These are phyloP conservation scores for Penicillium sp. DNA, from an alignment of 2,329 filamentous ascomycete species.

Conservation along the genomic window DNA sequence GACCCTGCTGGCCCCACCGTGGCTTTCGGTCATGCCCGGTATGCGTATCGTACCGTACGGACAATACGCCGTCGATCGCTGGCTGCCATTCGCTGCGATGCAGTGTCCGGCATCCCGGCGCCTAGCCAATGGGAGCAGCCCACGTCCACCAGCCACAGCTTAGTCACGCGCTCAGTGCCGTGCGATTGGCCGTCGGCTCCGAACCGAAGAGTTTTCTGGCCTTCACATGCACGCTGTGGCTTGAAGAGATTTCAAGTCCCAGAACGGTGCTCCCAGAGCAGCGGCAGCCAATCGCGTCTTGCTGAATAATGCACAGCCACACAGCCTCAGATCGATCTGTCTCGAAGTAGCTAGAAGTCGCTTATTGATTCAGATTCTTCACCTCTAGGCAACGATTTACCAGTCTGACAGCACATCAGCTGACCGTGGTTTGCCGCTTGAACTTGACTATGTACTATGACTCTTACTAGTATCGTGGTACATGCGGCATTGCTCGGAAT, in stretches of 20 bases:
- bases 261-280: neutral
- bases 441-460: too few relatives aligned
- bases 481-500: neutral
- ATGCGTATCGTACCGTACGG: neutral
- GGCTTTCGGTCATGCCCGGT: neutral
- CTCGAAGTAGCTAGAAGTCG: neutral
- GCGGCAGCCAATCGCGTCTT: neutral
- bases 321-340: neutral
- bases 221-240: neutral
- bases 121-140: neutral
- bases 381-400: neutral
- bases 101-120: neutral
- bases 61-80: neutral
- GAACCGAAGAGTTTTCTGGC: neutral
- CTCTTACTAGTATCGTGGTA: too few relatives aligned
- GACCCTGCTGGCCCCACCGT: neutral
- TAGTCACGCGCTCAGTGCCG: neutral
- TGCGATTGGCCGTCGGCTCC: neutral
- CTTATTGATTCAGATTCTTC: neutral
- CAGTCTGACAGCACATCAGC: neutral
- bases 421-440: too few relatives aligned
- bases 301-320: neutral
- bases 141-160: slow-evolving; percentile 9
- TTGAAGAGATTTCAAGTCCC: neutral
- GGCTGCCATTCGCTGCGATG: neutral